Conservation (phyloP, 1,284 basidiomycete species). For the Xerocomus amazonicus region DNA sequence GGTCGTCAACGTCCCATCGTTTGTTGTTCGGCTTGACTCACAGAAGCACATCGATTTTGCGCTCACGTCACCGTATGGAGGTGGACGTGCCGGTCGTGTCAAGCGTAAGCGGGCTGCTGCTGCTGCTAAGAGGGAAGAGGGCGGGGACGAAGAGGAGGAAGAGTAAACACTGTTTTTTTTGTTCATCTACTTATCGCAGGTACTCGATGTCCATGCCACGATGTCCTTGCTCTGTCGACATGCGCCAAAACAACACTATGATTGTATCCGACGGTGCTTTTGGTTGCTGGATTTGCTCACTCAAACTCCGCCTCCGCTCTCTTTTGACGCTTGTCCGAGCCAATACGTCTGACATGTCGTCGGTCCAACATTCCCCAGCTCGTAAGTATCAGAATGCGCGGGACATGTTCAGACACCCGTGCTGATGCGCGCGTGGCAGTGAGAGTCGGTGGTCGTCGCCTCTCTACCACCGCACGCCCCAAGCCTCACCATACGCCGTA, state of each 20-base stretch:
- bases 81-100: constrained; percentile 94
- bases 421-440: constrained; percentile 35
- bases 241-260: constrained; percentile 29
- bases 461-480: constrained; percentile 46
- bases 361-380: constrained; percentile 26
- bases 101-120: constrained; percentile 98
- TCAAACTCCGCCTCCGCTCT: constrained; percentile 22
- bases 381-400: constrained; percentile 13
- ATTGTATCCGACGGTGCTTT: constrained; percentile 10
- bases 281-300: neutral
- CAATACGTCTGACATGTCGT: constrained; percentile 25
- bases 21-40: constrained; percentile 96
- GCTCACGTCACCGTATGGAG: constrained; percentile 96
- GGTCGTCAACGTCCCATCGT: constrained; percentile 98
- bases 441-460: constrained; percentile 62
- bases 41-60: constrained; percentile 99
- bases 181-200: constrained; percentile 25
- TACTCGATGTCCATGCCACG: constrained; percentile 26
- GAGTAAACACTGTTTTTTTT: constrained; percentile 47
- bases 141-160: constrained; percentile 88
- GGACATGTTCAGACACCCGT: neutral
- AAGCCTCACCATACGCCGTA: constrained; percentile 40
- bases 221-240: constrained; percentile 33
- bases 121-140: constrained; percentile 89
- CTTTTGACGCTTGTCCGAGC: neutral